Evolutionary conservation across 345 rosid genomes (phyloP).

Genomic region (Turritis glabra): DNA sequence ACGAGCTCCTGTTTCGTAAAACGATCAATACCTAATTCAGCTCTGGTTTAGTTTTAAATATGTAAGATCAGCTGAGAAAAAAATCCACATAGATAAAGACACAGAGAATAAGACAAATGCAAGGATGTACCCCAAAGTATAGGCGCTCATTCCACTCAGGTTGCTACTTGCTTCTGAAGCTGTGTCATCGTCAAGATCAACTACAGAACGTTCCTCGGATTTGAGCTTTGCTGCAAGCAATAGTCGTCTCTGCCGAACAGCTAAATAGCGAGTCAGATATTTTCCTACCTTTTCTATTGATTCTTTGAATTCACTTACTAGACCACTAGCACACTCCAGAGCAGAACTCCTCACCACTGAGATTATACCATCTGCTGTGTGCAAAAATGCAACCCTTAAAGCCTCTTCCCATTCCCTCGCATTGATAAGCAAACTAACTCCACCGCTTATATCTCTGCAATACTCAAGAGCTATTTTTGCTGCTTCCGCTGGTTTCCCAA

Average conservation of each 20-base stretch:
- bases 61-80: conserved; percentile 4
- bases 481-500: conserved; percentile 94
- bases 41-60: background rate
- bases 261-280: conserved; percentile 90
- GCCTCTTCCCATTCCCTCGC: conserved; percentile 99
- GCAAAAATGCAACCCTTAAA: conserved; percentile 74
- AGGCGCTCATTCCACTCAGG: conserved; percentile 96
- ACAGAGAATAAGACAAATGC: background rate
- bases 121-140: conserved; percentile 71
- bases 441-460: conserved; percentile 68
- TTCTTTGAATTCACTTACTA: conserved; percentile 72
- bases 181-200: conserved; percentile 80
- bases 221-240: conserved; percentile 89
- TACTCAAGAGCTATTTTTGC: conserved; percentile 92
- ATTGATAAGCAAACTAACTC: conserved; percentile 63
- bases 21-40: background rate
- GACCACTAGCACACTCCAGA: conserved; percentile 66
- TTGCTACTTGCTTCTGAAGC: conserved; percentile 93
- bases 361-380: conserved; percentile 57
- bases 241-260: conserved; percentile 92
- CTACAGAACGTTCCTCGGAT: conserved; percentile 64
- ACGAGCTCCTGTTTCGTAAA: background rate
- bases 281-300: conserved; percentile 86
- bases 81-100: background rate
- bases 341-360: conserved; percentile 69